Evolutionary conservation across 805 yeast species (phyloP).

Genomic region (Kodamaea jinghongensis): DNA sequence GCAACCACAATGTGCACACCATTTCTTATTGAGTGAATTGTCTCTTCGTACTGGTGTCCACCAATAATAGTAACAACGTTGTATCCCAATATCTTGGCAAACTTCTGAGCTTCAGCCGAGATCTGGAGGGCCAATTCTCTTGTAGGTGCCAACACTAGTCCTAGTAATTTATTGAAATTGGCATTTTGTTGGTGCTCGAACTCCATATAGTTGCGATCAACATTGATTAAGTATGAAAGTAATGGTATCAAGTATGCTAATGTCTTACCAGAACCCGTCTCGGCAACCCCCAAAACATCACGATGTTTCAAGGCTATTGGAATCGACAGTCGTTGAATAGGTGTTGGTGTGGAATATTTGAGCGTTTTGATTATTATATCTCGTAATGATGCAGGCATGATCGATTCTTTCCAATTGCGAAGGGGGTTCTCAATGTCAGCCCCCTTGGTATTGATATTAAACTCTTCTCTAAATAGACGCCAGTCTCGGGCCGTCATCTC

Average conservation of each 20-base stretch:
- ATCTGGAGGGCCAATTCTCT: conserved; percentile 92
- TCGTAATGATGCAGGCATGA: conserved; percentile 36
- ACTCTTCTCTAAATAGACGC: conserved; percentile 83
- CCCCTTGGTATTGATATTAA: conserved; percentile 56
- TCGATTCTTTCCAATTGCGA: conserved; percentile 69
- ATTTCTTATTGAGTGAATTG: conserved; percentile 52
- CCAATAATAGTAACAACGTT: conserved; percentile 74
- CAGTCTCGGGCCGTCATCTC: conserved; percentile 84
- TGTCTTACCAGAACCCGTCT: conserved; percentile 96
- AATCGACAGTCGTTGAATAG: conserved; percentile 86
- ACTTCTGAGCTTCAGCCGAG: conserved; percentile 58
- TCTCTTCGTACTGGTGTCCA: conserved; percentile 81
- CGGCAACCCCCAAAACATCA: conserved; percentile 88
- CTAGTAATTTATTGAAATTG: conserved; percentile 66
- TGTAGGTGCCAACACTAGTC: conserved; percentile 83
- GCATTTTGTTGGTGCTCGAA: conserved; percentile 44
- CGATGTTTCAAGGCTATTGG: conserved; percentile 60
- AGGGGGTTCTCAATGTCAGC: conserved; percentile 53
- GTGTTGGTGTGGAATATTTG: conserved; percentile 70
- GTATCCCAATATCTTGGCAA: conserved; percentile 41
- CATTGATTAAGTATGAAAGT: conserved; percentile 45
- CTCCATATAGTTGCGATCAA: conserved; percentile 32
- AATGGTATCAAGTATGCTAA: conserved; percentile 78
- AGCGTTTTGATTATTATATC: conserved; percentile 34
- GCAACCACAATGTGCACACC: conserved; percentile 85